Conservation (phyloP, 2,329 filamentous ascomycete genomes). For the Cladosporium sp. region DNA sequence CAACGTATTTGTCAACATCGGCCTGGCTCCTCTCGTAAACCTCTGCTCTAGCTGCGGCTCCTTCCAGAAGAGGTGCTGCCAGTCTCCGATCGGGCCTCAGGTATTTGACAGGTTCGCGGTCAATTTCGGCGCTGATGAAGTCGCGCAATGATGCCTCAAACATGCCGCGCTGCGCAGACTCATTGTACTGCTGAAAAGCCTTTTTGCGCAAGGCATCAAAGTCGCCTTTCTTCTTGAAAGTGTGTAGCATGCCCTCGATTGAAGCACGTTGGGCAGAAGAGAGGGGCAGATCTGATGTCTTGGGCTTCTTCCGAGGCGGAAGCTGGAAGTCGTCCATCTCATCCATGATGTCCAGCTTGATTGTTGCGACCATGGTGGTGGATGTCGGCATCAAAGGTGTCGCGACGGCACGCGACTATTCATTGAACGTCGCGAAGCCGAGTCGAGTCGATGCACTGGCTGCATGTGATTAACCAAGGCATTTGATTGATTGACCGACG, state of each 20-base stretch:
- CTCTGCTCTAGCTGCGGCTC: slow-evolving; percentile 70
- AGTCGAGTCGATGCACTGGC: neutral
- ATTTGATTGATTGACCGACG: neutral
- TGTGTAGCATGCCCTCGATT: slow-evolving; percentile 71
- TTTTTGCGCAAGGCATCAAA: slow-evolving; percentile 75
- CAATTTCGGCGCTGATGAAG: slow-evolving; percentile 69
- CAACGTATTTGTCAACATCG: slow-evolving; percentile 64
- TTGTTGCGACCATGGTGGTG: slow-evolving; percentile 17
- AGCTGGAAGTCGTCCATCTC: slow-evolving; percentile 26
- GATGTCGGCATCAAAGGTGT: neutral
- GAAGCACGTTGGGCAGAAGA: slow-evolving; percentile 67
- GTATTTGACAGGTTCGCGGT: slow-evolving; percentile 64
- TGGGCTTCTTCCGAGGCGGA: slow-evolving; percentile 55
- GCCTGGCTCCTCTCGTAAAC: slow-evolving; percentile 69
- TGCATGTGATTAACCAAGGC: too few species aligned
- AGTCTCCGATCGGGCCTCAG: slow-evolving; percentile 70
- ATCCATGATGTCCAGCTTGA: slow-evolving; percentile 18
- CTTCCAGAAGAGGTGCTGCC: slow-evolving; percentile 71
- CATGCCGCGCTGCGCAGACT: slow-evolving; percentile 51
- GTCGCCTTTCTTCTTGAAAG: slow-evolving; percentile 81
- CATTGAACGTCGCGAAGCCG: neutral
- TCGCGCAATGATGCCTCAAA: slow-evolving; percentile 31
- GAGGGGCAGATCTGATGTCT: slow-evolving; percentile 70
- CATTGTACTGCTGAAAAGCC: slow-evolving; percentile 63
- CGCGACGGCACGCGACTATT: neutral